Percentiles rank a stretch among this genome's conserved stretches.
Conservation (phyloP, 306 rosid species). For the Vigna unguiculata region DNA sequence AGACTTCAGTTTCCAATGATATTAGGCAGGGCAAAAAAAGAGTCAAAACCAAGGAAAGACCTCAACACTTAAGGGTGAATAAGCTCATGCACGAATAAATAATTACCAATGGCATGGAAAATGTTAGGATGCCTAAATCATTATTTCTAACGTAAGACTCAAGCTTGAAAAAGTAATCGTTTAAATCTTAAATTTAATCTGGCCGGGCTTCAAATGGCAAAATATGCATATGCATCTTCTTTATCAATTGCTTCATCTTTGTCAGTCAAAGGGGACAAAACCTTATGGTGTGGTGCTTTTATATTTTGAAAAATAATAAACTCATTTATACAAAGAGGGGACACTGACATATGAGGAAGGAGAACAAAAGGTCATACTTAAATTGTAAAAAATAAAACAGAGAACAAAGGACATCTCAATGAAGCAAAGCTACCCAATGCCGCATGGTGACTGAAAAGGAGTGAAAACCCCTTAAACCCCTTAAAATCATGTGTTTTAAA, state of each 20-base stretch:
- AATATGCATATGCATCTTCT: neutral
- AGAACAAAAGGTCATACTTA: neutral
- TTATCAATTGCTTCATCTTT: neutral
- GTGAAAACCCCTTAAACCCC: neutral
- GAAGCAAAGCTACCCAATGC: neutral
- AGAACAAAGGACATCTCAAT: neutral
- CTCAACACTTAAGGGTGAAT: constrained; percentile 15
- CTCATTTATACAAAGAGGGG: neutral
- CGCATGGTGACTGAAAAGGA: neutral
- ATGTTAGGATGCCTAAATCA: neutral
- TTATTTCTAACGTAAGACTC: neutral
- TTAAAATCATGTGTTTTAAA: neutral
- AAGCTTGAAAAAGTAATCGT: neutral
- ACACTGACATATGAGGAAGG: neutral
- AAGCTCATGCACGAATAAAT: constrained; percentile 20
- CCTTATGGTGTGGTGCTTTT: neutral
- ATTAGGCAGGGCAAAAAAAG: constrained; percentile 27
- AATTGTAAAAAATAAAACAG: neutral
- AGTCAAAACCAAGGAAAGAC: constrained; percentile 27
- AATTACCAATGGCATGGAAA: constrained; percentile 8
- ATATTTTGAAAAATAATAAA: neutral
- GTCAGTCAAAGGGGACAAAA: neutral
- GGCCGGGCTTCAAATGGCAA: neutral
- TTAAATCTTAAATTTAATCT: constrained; percentile 15
- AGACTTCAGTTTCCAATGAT: constrained; percentile 65